phyloP scores from a whole-genome alignment of 805 yeast genomes.

The Starmera amethionina region DNA sequence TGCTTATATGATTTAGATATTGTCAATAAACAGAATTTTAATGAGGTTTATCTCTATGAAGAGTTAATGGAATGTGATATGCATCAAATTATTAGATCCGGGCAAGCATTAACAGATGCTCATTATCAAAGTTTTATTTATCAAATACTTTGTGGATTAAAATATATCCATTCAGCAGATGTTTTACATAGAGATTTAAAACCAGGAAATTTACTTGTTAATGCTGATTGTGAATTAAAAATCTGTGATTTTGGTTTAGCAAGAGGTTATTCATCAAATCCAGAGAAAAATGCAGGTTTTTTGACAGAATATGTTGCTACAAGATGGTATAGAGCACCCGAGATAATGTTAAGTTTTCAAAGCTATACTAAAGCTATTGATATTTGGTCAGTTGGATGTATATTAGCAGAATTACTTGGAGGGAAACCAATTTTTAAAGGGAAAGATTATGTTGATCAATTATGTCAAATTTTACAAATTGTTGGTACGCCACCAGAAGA shows the following conservation, averaged over 20 bases:
- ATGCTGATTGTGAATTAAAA: slow-evolving; percentile 93
- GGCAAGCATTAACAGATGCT: slow-evolving; percentile 87
- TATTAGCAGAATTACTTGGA: slow-evolving; percentile 85
- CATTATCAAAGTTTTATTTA: slow-evolving; percentile 91
- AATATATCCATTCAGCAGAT: slow-evolving; percentile 84
- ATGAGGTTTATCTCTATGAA: slow-evolving; percentile 88
- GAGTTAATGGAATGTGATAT: slow-evolving; percentile 98
- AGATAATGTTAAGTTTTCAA: slow-evolving; percentile 89
- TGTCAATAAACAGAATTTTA: slow-evolving; percentile 60
- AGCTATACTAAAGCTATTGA: slow-evolving; percentile 95
- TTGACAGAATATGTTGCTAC: slow-evolving; percentile 97
- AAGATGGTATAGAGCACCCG: slow-evolving; percentile 98
- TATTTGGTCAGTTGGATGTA: slow-evolving; percentile 97
- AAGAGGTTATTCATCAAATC: slow-evolving; percentile 76
- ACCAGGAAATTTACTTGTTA: slow-evolving; percentile 87
- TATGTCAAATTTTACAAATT: slow-evolving; percentile 75
- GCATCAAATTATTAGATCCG: slow-evolving; percentile 93
- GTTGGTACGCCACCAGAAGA: slow-evolving; percentile 88
- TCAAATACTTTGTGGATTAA: slow-evolving; percentile 84
- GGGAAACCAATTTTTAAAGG: slow-evolving; percentile 92
- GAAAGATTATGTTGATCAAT: slow-evolving; percentile 90
- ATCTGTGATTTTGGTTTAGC: slow-evolving; percentile 97
- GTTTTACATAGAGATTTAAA: slow-evolving; percentile 91
- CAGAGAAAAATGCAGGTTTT: slow-evolving; percentile 84
- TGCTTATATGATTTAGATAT: slow-evolving; percentile 92